Evolutionary conservation across 2,329 filamentous ascomycete species (phyloP).

Genomic region (Beauveria varroae): DNA sequence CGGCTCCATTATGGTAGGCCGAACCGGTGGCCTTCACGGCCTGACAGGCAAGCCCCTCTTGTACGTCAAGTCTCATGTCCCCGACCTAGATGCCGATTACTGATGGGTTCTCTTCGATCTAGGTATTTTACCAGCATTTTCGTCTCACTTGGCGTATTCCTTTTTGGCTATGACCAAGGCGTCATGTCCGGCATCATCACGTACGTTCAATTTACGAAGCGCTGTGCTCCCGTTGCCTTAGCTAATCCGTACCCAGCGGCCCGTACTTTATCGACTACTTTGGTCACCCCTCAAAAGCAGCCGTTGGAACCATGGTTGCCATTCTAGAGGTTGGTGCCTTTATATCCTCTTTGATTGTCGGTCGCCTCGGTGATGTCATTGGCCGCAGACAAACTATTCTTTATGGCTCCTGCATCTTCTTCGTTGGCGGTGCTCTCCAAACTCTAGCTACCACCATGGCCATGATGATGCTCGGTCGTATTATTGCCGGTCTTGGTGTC

Average conservation of each 20-base stretch:
- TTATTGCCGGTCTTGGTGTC: conserved; percentile 78
- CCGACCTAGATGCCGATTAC: conserved; percentile 11
- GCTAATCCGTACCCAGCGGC: conserved; percentile 49
- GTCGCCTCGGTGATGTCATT: conserved; percentile 83
- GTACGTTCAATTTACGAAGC: conserved; percentile 34
- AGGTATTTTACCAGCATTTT: conserved; percentile 95
- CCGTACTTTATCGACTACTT: conserved; percentile 89
- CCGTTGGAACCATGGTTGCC: conserved; percentile 95
- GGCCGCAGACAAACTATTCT: conserved; percentile 85
- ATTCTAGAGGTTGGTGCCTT: conserved; percentile 93
- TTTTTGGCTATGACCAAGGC: conserved; percentile 86
- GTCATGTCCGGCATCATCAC: conserved; percentile 73
- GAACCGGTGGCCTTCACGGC: conserved; percentile 72
- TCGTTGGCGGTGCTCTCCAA: conserved; percentile 76
- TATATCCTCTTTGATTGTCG: conserved; percentile 78
- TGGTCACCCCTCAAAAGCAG: conserved; percentile 73
- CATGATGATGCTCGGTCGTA: conserved; percentile 81
- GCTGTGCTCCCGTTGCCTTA: background rate
- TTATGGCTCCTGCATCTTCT: conserved; percentile 87
- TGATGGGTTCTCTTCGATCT: conserved; percentile 15
- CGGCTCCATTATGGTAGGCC: conserved; percentile 78
- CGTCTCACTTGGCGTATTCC: conserved; percentile 77
- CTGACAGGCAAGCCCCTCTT: conserved; percentile 92
- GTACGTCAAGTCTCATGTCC: conserved; percentile 40
- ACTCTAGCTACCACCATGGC: conserved; percentile 73